Percentiles rank a stretch among this genome's conserved stretches.
phyloP scores from a whole-genome alignment of 768 basidiomycete species.

The Leccinum incarnatum region DNA sequence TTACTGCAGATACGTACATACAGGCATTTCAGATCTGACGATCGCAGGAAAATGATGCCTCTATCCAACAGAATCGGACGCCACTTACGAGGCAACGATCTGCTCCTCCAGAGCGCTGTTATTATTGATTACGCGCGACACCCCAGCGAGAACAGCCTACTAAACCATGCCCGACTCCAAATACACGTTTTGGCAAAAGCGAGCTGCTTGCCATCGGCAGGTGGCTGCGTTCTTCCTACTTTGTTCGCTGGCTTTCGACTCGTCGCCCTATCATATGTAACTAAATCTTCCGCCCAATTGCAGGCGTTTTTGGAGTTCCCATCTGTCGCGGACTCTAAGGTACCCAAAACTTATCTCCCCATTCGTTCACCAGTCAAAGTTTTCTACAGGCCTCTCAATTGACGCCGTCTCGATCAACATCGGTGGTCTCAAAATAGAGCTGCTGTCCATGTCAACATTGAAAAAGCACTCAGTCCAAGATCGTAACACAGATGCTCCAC shows the following conservation, averaged over 20 bases:
- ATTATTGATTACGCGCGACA: neutral
- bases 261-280: no score
- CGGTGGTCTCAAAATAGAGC: neutral
- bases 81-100: neutral
- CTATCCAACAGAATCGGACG: neutral
- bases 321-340: neutral
- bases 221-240: no score
- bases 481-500: no score
- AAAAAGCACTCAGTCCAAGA: no score
- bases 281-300: neutral
- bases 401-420: neutral
- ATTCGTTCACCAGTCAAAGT: neutral
- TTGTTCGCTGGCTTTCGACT: no score
- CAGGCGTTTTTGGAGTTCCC: neutral
- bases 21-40: neutral
- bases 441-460: neutral
- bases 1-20: neutral
- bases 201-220: neutral
- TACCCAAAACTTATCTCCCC: neutral
- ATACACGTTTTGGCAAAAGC: neutral
- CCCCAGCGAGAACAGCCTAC: neutral
- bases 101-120: neutral
- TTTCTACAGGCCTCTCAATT: neutral
- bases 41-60: neutral
- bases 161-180: neutral